Base-by-base conservation (phyloP, 805 yeast species). In the Candida vartiovaarae region DNA sequence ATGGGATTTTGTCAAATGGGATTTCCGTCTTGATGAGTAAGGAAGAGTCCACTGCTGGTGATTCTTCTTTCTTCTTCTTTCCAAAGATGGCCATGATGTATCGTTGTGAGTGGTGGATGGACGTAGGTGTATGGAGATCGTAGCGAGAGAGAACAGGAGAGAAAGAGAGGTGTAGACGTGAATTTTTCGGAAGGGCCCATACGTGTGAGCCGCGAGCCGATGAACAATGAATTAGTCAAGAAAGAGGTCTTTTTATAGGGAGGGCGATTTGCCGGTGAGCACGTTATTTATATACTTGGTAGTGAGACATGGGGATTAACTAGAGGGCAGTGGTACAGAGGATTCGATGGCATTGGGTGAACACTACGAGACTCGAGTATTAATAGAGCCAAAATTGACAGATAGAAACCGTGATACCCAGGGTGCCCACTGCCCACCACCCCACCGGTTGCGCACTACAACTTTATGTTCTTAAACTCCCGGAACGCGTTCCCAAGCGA, bases 1-100 rank as follows among this genome's bases (percentile, higher is more conserved):
- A 55, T 8, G 84, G 78, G 3, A 87, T 78, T 6, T 54, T 58
- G 32, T 67, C 71, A 53, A 86, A 82, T 1, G 95, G 95, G 40
- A 59, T 49, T 4, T 54, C 53, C 3, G 60, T 46, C 43, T 62
- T 55, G 32, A 70, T 36, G 6, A 58, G 43, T 33, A 49, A 61
- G 30, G 61, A 49, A 31, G 62, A 49, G 35, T 63, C 61, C 7
- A 56, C 54, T 24, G 57, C 47, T 6, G 49, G 49, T 3, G 38
- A 36, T 34, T 48, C 47, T 36, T 49, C 47, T 20, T 52, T 49
- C 48, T 54, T 47, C 48, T 54, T 46, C 55, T 61, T 58, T 28
- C 60, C 50, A 36, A 58, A 58, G 33, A 58, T 11, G 23, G 51
- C 61, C 62, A 58, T 57, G 5, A 39, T 45, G 24, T 31, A 6